Base-by-base conservation (phyloP, 371 early-diverging fungal genomes). In the Chytridiales sp. region DNA sequence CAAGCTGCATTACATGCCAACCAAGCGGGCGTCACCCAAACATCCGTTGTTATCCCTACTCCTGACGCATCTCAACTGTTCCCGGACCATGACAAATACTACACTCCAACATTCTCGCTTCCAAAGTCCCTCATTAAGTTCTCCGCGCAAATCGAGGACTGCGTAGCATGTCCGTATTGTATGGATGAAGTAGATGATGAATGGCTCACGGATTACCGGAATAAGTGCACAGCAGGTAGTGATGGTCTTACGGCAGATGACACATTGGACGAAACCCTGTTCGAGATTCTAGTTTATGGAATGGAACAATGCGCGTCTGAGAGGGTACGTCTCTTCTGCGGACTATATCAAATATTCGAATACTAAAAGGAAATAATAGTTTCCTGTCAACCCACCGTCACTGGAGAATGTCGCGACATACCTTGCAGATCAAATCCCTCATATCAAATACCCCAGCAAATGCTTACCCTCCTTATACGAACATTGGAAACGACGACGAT, bases 41-140 rank as follows among this genome's bases (percentile, higher is more conserved):
- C 81, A 34, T 24, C 65, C 38, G 66, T 79, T 52, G 66, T 68
- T 68, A 97, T 97, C 61, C 98, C 98, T 2, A 92, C 90, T 2
- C 98, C 98, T 17, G 91, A 94, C 77, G 95, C 97, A 19, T 87
- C 88, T 22, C 73, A 74, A 32, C 69, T 62, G n/a, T 81, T 87
- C 17, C 73, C 78, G 22, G 83, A 87, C 34, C 90, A 87, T 61
- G 75, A 77, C 9, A 68, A 67, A 29, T 79, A 87, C 43, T 93
- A 97, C 66, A 75, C 81, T 8, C 76, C 72, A 31, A 72, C 54
- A 9, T 93, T 84, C 67, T 73, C 83, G 30, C 82, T 83, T 32
- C 92, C 95, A 13, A 81, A 80, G n/a, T 80, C 86, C n/a, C 76
- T 86, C 44, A 90, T 96, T 43, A 82, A 90, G n/a, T 96, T 88